These are phyloP conservation scores for Tolypocladium inflatum DNA, from an alignment of 2,329 filamentous ascomycete species.

Conservation along the genomic window DNA sequence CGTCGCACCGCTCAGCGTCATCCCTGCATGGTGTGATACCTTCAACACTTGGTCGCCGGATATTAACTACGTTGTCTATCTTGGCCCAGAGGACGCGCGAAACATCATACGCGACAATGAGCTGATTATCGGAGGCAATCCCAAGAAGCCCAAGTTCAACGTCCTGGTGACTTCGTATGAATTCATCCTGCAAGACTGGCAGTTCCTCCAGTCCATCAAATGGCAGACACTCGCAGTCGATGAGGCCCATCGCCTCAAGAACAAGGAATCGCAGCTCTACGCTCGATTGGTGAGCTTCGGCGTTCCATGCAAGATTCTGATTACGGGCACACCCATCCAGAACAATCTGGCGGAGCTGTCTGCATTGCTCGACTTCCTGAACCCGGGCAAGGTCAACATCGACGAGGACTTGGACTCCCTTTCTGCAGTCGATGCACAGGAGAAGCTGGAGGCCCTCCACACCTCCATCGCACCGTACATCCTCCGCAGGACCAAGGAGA, in stretches of 20 bases:
- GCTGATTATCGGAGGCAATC: constrained; percentile 75
- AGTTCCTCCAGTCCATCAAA: constrained; percentile 81
- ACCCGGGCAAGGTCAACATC: constrained; percentile 85
- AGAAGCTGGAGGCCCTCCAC: constrained; percentile 80
- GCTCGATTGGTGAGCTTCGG: constrained; percentile 76
- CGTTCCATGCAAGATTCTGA: constrained; percentile 79
- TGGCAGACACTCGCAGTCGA: constrained; percentile 97
- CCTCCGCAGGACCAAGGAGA: constrained; percentile 90
- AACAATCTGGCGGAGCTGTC: constrained; percentile 92
- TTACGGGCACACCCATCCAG: constrained; percentile 94
- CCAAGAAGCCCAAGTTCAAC: constrained; percentile 89
- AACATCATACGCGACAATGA: constrained; percentile 86
- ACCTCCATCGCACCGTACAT: constrained; percentile 87
- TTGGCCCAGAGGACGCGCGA: constrained; percentile 78
- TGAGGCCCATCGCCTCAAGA: constrained; percentile 94
- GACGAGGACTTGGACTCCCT: constrained; percentile 84
- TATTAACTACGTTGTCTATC: constrained; percentile 94
- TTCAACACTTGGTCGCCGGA: constrained; percentile 96
- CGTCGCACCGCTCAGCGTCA: constrained; percentile 93
- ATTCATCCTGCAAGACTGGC: constrained; percentile 79
- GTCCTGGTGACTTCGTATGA: constrained; percentile 97
- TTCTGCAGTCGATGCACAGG: constrained; percentile 67
- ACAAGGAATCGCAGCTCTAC: constrained; percentile 90
- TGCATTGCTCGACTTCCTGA: constrained; percentile 89
- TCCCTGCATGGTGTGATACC: constrained; percentile 96